Percentiles rank a stretch among this genome's conserved stretches.
Conservation (phyloP, 2,329 filamentous ascomycete genomes). For the Aureobasidium leucospermi region DNA sequence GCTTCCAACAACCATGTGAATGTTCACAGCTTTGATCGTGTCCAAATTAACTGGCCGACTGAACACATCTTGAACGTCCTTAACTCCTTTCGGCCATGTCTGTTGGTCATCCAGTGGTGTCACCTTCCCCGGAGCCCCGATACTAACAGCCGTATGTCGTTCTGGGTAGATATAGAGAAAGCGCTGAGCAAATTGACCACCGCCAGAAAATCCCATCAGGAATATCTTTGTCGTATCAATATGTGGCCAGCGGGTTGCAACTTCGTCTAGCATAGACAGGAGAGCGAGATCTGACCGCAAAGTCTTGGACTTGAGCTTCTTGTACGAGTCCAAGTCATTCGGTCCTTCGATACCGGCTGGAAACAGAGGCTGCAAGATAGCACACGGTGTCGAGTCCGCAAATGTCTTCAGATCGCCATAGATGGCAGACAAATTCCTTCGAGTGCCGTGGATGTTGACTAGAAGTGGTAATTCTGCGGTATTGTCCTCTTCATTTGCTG, state of each 20-base stretch:
- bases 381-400: neutral
- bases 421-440: slow-evolving; percentile 7
- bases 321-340: slow-evolving; percentile 11
- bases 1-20: slow-evolving; percentile 5
- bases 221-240: neutral
- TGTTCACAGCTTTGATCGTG: neutral
- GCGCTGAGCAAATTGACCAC: slow-evolving; percentile 7
- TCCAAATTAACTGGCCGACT: neutral
- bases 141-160: neutral
- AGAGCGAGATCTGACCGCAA: neutral
- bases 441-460: slow-evolving; percentile 4
- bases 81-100: neutral
- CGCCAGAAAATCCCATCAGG: slow-evolving; percentile 8
- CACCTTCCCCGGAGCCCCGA: slow-evolving; percentile 1
- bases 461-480: neutral
- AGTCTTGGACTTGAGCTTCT: slow-evolving; percentile 1
- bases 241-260: neutral
- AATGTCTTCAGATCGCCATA: slow-evolving; percentile 1
- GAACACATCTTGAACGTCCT: neutral
- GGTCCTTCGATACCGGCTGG: neutral
- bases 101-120: neutral
- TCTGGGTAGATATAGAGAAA: neutral
- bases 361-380: slow-evolving; percentile 3
- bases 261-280: slow-evolving; percentile 2
- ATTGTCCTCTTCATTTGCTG: neutral